Evolutionary conservation across 2,329 filamentous ascomycete species (phyloP).

Genomic region (Zymoseptoria passerinii): DNA sequence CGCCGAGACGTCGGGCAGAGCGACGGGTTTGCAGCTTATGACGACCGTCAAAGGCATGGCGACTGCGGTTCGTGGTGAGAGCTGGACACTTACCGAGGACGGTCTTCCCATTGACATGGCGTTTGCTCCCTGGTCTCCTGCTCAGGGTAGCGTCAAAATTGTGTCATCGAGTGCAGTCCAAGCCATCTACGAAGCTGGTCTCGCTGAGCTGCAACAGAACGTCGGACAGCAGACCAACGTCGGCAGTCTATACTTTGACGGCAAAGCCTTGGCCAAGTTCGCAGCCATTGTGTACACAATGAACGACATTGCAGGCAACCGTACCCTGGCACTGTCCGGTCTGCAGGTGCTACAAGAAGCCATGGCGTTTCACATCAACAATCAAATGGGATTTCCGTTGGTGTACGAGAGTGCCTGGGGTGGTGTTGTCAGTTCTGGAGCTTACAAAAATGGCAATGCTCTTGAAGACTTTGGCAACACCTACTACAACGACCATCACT

Average conservation of each 20-base stretch:
- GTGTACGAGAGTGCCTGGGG: constrained; percentile 59
- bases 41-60: constrained; percentile 81
- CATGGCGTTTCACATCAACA: constrained; percentile 41
- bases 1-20: constrained; percentile 40
- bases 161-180: constrained; percentile 38
- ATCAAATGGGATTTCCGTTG: constrained; percentile 41
- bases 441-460: constrained; percentile 66
- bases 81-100: constrained; percentile 70
- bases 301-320: constrained; percentile 48
- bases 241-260: constrained; percentile 87
- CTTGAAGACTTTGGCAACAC: constrained; percentile 84
- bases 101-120: constrained; percentile 65
- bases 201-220: constrained; percentile 63
- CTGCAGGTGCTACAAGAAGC: constrained; percentile 42
- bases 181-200: constrained; percentile 52
- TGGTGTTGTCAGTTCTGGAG: constrained; percentile 68
- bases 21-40: constrained; percentile 51
- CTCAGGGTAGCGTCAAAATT: constrained; percentile 29
- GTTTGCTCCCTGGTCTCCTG: constrained; percentile 69
- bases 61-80: constrained; percentile 60
- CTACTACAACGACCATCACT: constrained; percentile 63
- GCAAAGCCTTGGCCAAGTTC: constrained; percentile 47
- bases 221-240: constrained; percentile 65
- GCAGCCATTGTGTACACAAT: constrained; percentile 38
- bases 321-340: constrained; percentile 43